phyloP scores from a whole-genome alignment of 805 yeast genomes.

The Nakazawaea sp. region DNA sequence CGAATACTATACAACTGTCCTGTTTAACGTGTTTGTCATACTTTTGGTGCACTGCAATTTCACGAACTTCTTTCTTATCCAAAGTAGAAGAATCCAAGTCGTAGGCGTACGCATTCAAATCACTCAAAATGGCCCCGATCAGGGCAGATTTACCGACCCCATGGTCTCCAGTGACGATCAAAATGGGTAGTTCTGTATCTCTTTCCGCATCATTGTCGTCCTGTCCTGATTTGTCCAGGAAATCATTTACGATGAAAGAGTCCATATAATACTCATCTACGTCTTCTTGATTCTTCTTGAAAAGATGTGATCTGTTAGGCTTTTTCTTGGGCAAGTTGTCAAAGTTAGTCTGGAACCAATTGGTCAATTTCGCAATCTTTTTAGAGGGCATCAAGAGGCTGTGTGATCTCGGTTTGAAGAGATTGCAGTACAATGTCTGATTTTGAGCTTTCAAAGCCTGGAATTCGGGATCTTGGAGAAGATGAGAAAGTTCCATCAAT shows the following conservation, averaged over 20 bases:
- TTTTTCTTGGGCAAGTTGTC: conserved; percentile 6
- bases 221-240: not conserved
- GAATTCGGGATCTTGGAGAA: not conserved
- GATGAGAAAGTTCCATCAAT: conserved; percentile 1
- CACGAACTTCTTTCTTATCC: conserved; percentile 7
- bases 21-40: conserved; percentile 8
- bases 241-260: conserved; percentile 9
- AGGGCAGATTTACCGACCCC: conserved; percentile 10
- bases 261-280: not conserved
- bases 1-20: conserved; percentile 10
- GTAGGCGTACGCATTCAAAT: conserved; percentile 7
- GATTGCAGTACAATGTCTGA: conserved; percentile 1
- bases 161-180: conserved; percentile 4
- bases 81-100: conserved; percentile 8
- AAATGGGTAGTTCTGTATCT: conserved; percentile 8
- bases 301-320: conserved; percentile 10
- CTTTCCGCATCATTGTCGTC: conserved; percentile 3
- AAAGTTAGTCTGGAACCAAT: conserved; percentile 7
- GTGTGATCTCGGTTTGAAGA: conserved; percentile 6
- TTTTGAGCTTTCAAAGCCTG: not conserved
- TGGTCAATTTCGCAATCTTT: not conserved
- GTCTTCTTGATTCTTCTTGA: conserved; percentile 5
- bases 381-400: conserved; percentile 7
- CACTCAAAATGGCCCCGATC: conserved; percentile 1
- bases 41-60: conserved; percentile 10